Percentiles rank a stretch among this genome's conserved stretches.
Evolutionary conservation across 441 rosid genomes (phyloP).

Genomic region (Adansonia grandidieri): DNA sequence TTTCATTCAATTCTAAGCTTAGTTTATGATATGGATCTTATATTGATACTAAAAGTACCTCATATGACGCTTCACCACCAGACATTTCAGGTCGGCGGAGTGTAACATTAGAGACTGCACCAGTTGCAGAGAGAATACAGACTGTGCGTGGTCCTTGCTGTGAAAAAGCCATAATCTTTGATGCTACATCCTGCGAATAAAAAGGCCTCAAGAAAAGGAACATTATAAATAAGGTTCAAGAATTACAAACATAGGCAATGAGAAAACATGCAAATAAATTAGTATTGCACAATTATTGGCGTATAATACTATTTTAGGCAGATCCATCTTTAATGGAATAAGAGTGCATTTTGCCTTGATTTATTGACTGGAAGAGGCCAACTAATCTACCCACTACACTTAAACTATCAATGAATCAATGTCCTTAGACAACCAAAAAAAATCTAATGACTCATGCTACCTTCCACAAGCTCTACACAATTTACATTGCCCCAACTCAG

Average conservation of each 20-base stretch:
- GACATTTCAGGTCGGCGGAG: conserved; percentile 67
- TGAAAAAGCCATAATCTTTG: conserved; percentile 74
- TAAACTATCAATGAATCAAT: background rate
- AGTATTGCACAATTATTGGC: background rate
- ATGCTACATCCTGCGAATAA: conserved; percentile 69
- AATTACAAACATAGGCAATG: background rate
- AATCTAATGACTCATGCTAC: background rate
- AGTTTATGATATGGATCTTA: conserved; percentile 12
- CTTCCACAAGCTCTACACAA: background rate
- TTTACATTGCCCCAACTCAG: background rate
- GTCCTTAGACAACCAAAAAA: background rate
- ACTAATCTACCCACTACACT: background rate
- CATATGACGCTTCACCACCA: conserved; percentile 65
- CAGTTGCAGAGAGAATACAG: conserved; percentile 93
- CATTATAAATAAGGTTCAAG: background rate
- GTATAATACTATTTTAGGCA: background rate
- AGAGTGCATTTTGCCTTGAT: background rate
- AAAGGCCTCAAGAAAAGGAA: background rate
- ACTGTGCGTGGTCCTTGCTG: conserved; percentile 89
- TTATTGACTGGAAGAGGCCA: background rate
- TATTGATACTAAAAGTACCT: conserved; percentile 53
- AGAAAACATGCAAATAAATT: background rate
- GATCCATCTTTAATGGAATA: background rate
- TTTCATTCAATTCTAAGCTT: background rate
- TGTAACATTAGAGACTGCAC: conserved; percentile 81